Evolutionary conservation across 2,329 filamentous ascomycete genomes (phyloP).

Genomic region (Stemphylium beticola): DNA sequence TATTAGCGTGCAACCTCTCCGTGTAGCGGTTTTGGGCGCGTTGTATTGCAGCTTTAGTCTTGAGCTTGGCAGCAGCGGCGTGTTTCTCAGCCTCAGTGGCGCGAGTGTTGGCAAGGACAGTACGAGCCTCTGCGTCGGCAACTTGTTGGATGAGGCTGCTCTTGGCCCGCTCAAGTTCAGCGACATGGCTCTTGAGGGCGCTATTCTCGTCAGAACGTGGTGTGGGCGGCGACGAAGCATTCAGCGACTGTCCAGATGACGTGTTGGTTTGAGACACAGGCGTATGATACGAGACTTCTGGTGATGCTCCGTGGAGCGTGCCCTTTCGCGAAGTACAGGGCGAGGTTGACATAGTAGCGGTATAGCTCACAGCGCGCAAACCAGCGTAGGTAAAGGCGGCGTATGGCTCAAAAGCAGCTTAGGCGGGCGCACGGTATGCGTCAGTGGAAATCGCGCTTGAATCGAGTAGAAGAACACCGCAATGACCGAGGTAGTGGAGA

Average conservation of each 20-base stretch:
- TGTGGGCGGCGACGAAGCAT: not conserved
- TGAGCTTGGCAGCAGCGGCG: not conserved
- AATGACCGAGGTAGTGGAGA: too few species aligned
- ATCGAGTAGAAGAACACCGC: too few species aligned
- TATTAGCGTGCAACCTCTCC: slow-evolving; percentile 11
- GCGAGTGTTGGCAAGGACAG: not conserved
- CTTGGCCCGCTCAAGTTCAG: not conserved
- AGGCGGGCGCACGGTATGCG: too few species aligned
- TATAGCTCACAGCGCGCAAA: too few species aligned
- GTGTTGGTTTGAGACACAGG: not conserved
- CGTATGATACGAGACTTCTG: not conserved
- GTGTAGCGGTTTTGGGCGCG: slow-evolving; percentile 11
- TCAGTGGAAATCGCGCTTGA: too few species aligned
- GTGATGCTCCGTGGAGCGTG: not conserved
- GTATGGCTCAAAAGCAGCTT: too few species aligned
- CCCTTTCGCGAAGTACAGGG: too few species aligned
- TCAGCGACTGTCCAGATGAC: not conserved
- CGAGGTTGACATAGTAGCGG: too few species aligned
- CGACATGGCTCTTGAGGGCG: slow-evolving; percentile 1
- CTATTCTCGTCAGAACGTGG: not conserved
- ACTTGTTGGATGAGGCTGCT: not conserved
- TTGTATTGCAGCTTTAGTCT: not conserved
- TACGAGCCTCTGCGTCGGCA: not conserved
- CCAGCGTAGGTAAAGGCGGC: too few species aligned
- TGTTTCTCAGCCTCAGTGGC: not conserved